phyloP scores from a whole-genome alignment of 768 basidiomycete genomes.

The Pulveroboletus sp. region DNA sequence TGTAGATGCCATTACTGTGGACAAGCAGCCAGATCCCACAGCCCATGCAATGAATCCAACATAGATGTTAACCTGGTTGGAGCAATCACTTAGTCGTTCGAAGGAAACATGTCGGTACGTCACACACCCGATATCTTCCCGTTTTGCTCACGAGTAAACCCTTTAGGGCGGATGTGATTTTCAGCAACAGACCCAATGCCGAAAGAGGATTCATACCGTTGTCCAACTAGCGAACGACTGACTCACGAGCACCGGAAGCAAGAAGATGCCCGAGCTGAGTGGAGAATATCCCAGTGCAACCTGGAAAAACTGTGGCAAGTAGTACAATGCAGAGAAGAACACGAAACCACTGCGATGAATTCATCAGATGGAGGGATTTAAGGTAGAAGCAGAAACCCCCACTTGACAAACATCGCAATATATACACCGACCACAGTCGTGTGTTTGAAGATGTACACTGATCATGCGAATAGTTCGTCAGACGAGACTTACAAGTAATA shows the following conservation, averaged over 20 bases:
- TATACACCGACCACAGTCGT: constrained; percentile 65
- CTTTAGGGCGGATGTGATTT: constrained; percentile 23
- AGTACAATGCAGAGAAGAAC: constrained; percentile 63
- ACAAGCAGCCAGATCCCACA: constrained; percentile 65
- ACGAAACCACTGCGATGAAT: constrained; percentile 45
- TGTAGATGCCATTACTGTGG: constrained; percentile 52
- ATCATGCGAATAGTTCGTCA: neutral
- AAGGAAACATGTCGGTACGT: neutral
- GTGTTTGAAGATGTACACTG: constrained; percentile 71
- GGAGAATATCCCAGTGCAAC: constrained; percentile 64
- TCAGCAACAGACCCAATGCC: neutral
- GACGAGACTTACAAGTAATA: neutral
- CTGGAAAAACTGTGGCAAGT: constrained; percentile 75
- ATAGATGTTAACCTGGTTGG: constrained; percentile 34
- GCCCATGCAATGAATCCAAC: constrained; percentile 67
- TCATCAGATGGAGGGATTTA: constrained; percentile 1
- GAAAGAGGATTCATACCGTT: constrained; percentile 35
- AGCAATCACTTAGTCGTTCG: neutral
- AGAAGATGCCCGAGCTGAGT: constrained; percentile 58
- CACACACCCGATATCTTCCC: constrained; percentile 54
- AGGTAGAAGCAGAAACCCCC: constrained; percentile 13
- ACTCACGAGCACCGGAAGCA: constrained; percentile 64
- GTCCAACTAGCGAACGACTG: constrained; percentile 58
- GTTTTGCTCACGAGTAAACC: constrained; percentile 62
- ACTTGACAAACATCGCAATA: constrained; percentile 67